Conservation (phyloP, 2,329 filamentous ascomycete genomes). For the Onygenales sp. region DNA sequence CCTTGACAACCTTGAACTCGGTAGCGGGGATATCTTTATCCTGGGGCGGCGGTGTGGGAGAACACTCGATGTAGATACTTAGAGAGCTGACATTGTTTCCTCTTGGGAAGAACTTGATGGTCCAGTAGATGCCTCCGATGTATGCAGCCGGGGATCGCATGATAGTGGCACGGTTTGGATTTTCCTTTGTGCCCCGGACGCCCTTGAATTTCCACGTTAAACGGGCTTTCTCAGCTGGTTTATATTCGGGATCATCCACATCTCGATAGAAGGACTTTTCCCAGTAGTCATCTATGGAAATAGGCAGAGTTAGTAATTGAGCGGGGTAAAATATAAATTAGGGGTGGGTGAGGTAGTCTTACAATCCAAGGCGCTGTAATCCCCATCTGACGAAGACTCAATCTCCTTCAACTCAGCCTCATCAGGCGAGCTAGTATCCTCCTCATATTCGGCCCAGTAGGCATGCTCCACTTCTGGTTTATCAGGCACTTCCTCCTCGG, state of each 20-base stretch:
- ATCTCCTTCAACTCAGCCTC: conserved; percentile 52
- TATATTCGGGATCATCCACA: conserved; percentile 50
- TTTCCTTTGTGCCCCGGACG: conserved; percentile 52
- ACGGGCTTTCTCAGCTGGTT: conserved; percentile 43
- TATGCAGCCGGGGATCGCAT: conserved; percentile 49
- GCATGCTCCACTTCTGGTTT: conserved; percentile 24
- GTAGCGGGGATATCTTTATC: conserved; percentile 29
- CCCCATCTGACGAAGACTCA: conserved; percentile 34
- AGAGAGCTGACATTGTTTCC: conserved; percentile 51
- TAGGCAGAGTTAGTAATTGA: neutral
- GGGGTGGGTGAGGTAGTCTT: conserved; percentile 14
- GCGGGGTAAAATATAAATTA: neutral
- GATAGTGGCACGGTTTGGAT: conserved; percentile 48
- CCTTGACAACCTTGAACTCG: conserved; percentile 32
- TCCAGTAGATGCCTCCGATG: conserved; percentile 54
- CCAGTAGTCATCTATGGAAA: conserved; percentile 43
- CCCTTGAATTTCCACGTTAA: conserved; percentile 51
- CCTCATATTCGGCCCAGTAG: conserved; percentile 46
- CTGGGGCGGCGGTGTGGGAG: conserved; percentile 36
- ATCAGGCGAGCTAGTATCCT: conserved; percentile 47
- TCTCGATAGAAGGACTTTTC: conserved; percentile 47
- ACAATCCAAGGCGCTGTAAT: conserved; percentile 47
- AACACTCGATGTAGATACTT: conserved; percentile 54
- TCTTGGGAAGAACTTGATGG: conserved; percentile 55
- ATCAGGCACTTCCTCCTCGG: conserved; percentile 6